phyloP scores from a whole-genome alignment of 768 basidiomycete species.

The Peribolospora baueri region DNA sequence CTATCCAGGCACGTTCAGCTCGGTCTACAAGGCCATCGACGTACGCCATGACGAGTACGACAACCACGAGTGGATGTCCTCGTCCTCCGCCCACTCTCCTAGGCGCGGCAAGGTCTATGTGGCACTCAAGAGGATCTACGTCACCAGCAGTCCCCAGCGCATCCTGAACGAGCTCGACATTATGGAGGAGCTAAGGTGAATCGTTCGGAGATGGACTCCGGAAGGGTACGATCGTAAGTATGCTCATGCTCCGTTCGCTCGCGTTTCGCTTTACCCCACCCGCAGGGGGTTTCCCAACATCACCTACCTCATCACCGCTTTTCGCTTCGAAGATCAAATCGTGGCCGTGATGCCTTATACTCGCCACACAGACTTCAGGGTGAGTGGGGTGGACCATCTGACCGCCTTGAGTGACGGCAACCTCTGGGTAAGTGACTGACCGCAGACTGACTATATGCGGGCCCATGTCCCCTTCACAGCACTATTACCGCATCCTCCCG shows the following conservation, averaged over 20 bases:
- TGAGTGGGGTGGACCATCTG: constrained; percentile 23
- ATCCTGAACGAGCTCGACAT: constrained; percentile 83
- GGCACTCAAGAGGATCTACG: constrained; percentile 88
- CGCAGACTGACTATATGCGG: not conserved
- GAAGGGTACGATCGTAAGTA: not conserved
- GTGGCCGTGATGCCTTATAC: constrained; percentile 87
- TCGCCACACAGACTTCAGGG: constrained; percentile 74
- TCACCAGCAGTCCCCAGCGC: constrained; percentile 75
- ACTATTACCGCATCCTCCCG: constrained; percentile 51
- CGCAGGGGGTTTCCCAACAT: constrained; percentile 59
- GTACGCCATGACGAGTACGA: constrained; percentile 32
- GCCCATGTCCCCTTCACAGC: constrained; percentile 15
- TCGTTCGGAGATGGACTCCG: not conserved
- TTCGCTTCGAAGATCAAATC: constrained; percentile 71
- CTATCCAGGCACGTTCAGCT: constrained; percentile 65
- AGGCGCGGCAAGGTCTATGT: constrained; percentile 34
- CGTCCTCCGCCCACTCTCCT: not conserved
- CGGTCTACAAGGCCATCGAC: constrained; percentile 95
- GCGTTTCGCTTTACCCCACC: not conserved
- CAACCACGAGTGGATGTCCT: constrained; percentile 28
- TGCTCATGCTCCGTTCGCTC: not conserved
- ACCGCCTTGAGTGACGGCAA: not conserved
- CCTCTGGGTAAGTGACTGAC: not conserved
- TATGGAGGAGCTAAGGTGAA: constrained; percentile 38
- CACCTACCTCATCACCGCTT: constrained; percentile 83